phyloP scores from a whole-genome alignment of 73 alveolate genomes.

The Paramecium tetraurelia region DNA sequence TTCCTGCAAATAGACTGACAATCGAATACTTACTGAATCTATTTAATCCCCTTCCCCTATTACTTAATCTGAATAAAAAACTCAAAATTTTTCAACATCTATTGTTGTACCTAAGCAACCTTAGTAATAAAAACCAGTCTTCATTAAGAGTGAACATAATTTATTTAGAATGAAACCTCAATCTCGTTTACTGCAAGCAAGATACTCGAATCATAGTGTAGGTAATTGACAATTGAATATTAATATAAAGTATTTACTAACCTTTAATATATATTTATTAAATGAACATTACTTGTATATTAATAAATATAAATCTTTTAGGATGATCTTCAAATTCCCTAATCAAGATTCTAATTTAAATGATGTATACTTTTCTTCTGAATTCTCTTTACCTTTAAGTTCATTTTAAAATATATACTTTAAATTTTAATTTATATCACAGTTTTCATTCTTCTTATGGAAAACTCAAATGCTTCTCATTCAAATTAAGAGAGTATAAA shows the following conservation, averaged over 20 bases:
- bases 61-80: background rate
- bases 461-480: background rate
- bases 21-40: background rate
- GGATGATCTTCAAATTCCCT: background rate
- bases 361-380: background rate
- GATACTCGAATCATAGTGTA: conserved; percentile 1
- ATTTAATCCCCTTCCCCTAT: background rate
- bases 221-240: background rate
- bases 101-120: background rate
- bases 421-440: background rate
- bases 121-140: background rate
- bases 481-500: background rate
- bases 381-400: too few relatives aligned
- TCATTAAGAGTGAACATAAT: conserved; percentile 14
- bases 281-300: background rate
- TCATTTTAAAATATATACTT: too few relatives aligned
- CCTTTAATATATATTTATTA: background rate
- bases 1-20: background rate
- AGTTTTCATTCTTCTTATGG: background rate
- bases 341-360: background rate
- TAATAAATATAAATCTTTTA: too few relatives aligned
- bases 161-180: background rate
- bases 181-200: background rate
- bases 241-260: background rate
- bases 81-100: background rate